These are phyloP conservation scores for Xanthoceras sorbifolium DNA, from an alignment of 345 rosid genomes.

Conservation along the genomic window DNA sequence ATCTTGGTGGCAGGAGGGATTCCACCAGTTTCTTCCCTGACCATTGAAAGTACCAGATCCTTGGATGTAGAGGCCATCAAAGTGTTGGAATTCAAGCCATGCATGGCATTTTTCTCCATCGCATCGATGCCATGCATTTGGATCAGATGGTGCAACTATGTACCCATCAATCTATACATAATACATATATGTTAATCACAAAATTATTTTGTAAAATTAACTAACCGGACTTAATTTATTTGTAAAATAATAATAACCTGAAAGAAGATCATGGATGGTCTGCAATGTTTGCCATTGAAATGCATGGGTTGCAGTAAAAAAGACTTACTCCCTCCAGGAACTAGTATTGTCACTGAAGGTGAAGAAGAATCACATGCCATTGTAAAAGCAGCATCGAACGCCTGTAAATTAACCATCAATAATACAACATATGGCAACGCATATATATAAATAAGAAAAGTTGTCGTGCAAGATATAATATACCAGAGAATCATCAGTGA, in stretches of 20 bases:
- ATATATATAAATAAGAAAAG: too few species aligned
- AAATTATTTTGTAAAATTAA: too few species aligned
- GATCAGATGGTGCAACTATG: conserved; percentile 1
- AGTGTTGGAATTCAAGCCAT: neutral
- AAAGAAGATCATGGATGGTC: neutral
- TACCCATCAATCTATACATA: neutral
- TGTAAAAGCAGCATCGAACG: neutral
- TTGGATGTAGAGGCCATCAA: neutral
- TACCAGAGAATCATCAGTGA: neutral
- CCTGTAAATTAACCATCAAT: neutral
- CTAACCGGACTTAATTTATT: too few species aligned
- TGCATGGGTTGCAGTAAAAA: neutral
- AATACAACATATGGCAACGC: neutral
- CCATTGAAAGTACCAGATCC: neutral
- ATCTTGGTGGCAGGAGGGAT: neutral
- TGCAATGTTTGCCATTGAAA: neutral
- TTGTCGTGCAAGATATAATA: neutral
- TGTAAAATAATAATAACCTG: neutral
- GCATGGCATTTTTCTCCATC: neutral
- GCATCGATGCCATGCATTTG: neutral
- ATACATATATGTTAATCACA: neutral
- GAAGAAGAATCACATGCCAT: neutral
- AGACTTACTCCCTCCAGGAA: neutral
- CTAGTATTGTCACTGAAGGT: neutral
- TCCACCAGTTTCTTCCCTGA: neutral